These are phyloP conservation scores for Microthyrium microscopicum DNA, from an alignment of 2,329 filamentous ascomycete genomes.

Conservation along the genomic window DNA sequence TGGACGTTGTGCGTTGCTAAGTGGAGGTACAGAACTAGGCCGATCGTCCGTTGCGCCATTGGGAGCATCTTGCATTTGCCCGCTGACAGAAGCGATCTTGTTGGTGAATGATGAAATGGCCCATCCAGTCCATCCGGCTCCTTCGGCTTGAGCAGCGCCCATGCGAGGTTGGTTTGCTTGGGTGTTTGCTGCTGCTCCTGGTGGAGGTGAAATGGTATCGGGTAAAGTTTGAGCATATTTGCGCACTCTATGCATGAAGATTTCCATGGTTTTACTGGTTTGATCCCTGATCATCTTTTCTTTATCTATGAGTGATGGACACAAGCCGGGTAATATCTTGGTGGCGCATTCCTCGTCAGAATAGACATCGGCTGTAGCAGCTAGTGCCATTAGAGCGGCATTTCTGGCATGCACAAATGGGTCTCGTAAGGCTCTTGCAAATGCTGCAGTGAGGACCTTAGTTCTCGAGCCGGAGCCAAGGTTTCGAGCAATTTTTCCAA, in stretches of 20 bases:
- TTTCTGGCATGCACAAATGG: conserved; percentile 91
- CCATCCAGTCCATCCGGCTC: conserved; percentile 68
- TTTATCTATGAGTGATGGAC: conserved; percentile 76
- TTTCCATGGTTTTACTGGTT: conserved; percentile 72
- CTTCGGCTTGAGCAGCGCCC: conserved; percentile 52
- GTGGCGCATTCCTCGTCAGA: conserved; percentile 75
- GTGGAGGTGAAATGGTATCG: conserved; percentile 58
- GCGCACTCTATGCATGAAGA: conserved; percentile 67
- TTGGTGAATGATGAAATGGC: conserved; percentile 98
- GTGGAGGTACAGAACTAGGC: conserved; percentile 31
- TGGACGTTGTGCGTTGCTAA: conserved; percentile 25
- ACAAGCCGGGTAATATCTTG: conserved; percentile 70
- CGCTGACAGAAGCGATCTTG: conserved; percentile 67
- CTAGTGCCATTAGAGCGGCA: conserved; percentile 70
- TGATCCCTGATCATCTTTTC: conserved; percentile 75
- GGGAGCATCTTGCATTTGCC: conserved; percentile 61
- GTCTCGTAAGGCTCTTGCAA: conserved; percentile 74
- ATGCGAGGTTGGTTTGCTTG: conserved; percentile 50
- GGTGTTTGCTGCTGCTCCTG: conserved; percentile 15
- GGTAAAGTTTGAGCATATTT: conserved; percentile 66
- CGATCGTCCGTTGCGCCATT: conserved; percentile 27
- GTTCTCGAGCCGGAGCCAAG: conserved; percentile 48
- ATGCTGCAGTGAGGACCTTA: conserved; percentile 87
- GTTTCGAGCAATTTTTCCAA: conserved; percentile 90
- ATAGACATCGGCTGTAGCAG: conserved; percentile 74